Evolutionary conservation across 2,329 filamentous ascomycete genomes (phyloP).

Genomic region (Aspergillus neoniger): DNA sequence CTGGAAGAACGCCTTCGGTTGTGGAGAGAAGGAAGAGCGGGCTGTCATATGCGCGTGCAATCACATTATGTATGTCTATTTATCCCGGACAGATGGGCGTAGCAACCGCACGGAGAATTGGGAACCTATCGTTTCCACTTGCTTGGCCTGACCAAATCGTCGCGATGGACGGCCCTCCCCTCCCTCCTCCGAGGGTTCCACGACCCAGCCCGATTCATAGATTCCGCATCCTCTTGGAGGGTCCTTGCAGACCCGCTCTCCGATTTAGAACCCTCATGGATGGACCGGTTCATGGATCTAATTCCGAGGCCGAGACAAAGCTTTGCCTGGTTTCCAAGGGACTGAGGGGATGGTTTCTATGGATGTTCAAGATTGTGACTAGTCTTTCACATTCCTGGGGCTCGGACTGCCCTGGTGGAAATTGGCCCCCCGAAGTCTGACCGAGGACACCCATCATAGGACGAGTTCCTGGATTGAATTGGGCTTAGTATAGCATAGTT

Average conservation of each 20-base stretch:
- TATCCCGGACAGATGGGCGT: constrained; percentile 5
- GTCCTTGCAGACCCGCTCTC: constrained; percentile 6
- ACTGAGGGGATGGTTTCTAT: background rate
- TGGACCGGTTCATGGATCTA: background rate
- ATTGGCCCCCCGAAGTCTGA: background rate
- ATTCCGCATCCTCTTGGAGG: background rate
- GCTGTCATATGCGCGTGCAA: constrained; percentile 10
- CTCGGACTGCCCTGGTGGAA: background rate
- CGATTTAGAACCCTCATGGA: constrained; percentile 1
- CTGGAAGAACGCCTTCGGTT: constrained; percentile 11
- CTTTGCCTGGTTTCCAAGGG: background rate
- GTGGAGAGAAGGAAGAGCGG: constrained; percentile 1
- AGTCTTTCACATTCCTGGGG: background rate
- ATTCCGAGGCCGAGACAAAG: background rate
- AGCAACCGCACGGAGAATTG: background rate
- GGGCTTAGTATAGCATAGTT: background rate
- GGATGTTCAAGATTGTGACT: background rate
- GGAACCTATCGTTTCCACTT: constrained; percentile 11
- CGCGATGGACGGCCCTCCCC: no score
- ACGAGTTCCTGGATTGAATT: background rate
- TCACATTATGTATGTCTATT: constrained; percentile 14
- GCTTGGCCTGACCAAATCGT: background rate
- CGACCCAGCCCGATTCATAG: constrained; percentile 2
- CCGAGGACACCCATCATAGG: no score
- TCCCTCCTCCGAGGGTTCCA: constrained; percentile 2